Evolutionary conservation across 78 protist genomes (phyloP).

Genomic region (Dictyostelium citrinum): DNA sequence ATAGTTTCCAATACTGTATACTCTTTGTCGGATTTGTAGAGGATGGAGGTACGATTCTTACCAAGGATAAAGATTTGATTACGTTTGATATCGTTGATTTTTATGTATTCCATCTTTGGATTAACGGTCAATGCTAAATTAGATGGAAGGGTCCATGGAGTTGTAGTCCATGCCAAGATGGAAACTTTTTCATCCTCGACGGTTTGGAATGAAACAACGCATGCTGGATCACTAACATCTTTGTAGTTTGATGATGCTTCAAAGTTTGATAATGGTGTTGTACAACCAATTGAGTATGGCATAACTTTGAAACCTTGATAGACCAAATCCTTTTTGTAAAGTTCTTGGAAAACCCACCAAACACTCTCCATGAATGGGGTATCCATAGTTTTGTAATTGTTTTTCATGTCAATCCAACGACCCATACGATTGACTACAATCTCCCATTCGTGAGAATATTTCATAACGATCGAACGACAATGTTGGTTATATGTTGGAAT

Average conservation of each 20-base stretch:
- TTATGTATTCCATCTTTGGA: conserved; percentile 95
- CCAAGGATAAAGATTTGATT: conserved; percentile 33
- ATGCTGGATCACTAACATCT: conserved; percentile 95
- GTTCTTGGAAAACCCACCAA: conserved; percentile 98
- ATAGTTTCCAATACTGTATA: conserved; percentile 20
- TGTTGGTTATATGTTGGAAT: conserved; percentile 95
- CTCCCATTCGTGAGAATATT: conserved; percentile 96
- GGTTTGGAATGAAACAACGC: conserved; percentile 60
- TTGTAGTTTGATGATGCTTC: conserved; percentile 97
- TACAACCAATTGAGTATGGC: conserved; percentile 97
- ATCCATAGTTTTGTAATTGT: conserved; percentile 99
- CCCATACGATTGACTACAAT: conserved; percentile 94
- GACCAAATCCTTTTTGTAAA: conserved; percentile 94
- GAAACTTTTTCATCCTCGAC: conserved; percentile 26
- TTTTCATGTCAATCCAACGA: conserved; percentile 99
- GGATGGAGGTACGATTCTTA: conserved; percentile 25
- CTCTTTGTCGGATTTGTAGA: conserved; percentile 48
- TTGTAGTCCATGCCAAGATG: conserved; percentile 99
- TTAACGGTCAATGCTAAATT: conserved; percentile 96
- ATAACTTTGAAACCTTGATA: conserved; percentile 99
- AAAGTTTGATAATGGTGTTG: conserved; percentile 99
- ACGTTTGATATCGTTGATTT: conserved; percentile 75
- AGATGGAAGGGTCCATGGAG: conserved; percentile 99
- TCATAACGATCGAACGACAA: conserved; percentile 97
- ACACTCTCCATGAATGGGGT: conserved; percentile 97